Evolutionary conservation across 148 eudicot species (phyloP).

Genomic region (Polygonum aviculare): DNA sequence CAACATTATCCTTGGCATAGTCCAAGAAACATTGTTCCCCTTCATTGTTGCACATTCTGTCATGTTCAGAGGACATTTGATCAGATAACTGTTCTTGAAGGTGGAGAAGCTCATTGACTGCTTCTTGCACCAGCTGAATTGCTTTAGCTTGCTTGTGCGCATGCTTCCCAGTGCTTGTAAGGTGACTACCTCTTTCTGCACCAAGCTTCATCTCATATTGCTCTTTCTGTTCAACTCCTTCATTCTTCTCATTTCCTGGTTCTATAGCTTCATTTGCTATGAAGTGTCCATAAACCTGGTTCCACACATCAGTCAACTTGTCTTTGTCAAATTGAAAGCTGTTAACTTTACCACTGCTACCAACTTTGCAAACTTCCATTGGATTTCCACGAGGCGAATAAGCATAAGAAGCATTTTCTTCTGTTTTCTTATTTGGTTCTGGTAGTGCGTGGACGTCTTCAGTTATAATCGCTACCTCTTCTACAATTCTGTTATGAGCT

Average conservation of each 20-base stretch:
- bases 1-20: not conserved
- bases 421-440: not conserved
- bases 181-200: not conserved
- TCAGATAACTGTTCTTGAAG: conserved; percentile 48
- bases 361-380: conserved; percentile 16
- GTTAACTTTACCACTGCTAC: conserved; percentile 10
- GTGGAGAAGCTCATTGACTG: conserved; percentile 72
- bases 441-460: not conserved
- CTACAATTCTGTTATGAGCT: not conserved
- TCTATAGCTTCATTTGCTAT: not conserved
- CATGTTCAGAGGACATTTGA: conserved; percentile 20
- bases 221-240: not conserved
- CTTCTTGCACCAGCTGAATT: conserved; percentile 65
- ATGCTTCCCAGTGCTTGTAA: not conserved
- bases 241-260: not conserved
- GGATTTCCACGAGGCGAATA: conserved; percentile 6
- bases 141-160: conserved; percentile 42
- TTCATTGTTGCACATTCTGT: not conserved
- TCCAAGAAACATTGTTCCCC: not conserved
- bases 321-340: conserved; percentile 25
- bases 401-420: not conserved
- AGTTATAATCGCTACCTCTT: not conserved
- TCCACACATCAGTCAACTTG: conserved; percentile 29
- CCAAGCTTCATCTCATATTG: not conserved
- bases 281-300: conserved; percentile 1